A percentile compares a stretch with the other conserved stretches of the same genome.
These are phyloP conservation scores for Acidomyces sp. DNA, from an alignment of 495 filamentous ascomycete genomes.

Conservation along the genomic window DNA sequence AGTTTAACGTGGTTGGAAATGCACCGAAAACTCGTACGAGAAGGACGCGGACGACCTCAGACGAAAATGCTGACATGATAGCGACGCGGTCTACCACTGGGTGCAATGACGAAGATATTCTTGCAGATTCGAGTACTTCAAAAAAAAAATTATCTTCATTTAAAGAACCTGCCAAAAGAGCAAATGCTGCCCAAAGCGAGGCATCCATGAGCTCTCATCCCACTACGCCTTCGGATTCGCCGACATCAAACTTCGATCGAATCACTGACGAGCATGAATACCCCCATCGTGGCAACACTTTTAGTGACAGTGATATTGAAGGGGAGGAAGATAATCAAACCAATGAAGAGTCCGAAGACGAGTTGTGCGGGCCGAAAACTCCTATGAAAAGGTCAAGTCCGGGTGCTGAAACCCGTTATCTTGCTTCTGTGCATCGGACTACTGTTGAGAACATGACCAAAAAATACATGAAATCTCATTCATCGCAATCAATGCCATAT, in stretches of 20 bases:
- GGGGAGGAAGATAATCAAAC: constrained; percentile 2
- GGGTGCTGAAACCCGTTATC: constrained; percentile 9
- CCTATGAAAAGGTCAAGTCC: constrained; percentile 18
- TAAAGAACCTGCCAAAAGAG: background rate
- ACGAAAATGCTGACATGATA: constrained; percentile 15
- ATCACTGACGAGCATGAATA: constrained; percentile 8
- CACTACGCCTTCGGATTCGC: constrained; percentile 14
- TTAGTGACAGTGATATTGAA: background rate
- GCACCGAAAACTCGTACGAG: background rate
- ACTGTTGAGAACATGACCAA: constrained; percentile 2
- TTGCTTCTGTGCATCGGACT: constrained; percentile 14
- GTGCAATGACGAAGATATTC: background rate
- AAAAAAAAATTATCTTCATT: constrained; percentile 1
- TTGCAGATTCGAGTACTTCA: constrained; percentile 2
- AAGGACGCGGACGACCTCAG: constrained; percentile 10
- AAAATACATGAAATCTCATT: background rate
- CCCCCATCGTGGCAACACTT: background rate
- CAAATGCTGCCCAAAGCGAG: constrained; percentile 1
- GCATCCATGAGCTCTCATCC: constrained; percentile 15
- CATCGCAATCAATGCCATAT: too few species aligned
- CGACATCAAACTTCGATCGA: constrained; percentile 5
- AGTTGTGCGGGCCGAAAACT: constrained; percentile 20
- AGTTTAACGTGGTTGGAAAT: too few species aligned
- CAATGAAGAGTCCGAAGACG: constrained; percentile 12
- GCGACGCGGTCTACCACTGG: background rate